Evolutionary conservation across 306 rosid genomes (phyloP).

Genomic region (Ceratonia siliqua): DNA sequence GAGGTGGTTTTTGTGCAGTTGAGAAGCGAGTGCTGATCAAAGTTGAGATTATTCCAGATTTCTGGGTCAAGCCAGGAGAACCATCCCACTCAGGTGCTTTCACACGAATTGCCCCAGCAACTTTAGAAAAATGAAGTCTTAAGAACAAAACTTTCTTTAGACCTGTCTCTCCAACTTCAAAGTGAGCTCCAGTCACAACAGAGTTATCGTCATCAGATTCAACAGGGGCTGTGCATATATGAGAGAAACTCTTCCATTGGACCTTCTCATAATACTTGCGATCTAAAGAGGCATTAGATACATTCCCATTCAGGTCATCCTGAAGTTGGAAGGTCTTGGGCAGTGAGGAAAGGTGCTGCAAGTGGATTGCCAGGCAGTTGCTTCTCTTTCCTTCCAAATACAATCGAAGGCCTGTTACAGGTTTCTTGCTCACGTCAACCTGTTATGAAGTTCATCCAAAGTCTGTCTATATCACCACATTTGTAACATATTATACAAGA

Average conservation of each 20-base stretch:
- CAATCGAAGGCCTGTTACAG: constrained; percentile 85
- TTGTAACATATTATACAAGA: neutral
- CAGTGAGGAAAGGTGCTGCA: constrained; percentile 84
- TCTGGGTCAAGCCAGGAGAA: constrained; percentile 71
- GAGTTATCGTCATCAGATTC: constrained; percentile 59
- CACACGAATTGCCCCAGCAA: constrained; percentile 40
- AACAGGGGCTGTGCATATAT: constrained; percentile 86
- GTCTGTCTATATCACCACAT: constrained; percentile 18
- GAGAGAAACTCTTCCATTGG: constrained; percentile 91
- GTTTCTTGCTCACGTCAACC: constrained; percentile 80
- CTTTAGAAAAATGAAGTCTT: constrained; percentile 64
- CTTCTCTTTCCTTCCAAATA: constrained; percentile 84
- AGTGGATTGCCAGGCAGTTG: constrained; percentile 80
- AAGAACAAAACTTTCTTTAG: constrained; percentile 69
- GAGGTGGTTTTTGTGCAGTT: constrained; percentile 60
- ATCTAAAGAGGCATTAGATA: constrained; percentile 42
- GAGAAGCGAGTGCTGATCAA: constrained; percentile 77
- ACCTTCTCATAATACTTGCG: constrained; percentile 80
- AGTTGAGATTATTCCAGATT: constrained; percentile 83
- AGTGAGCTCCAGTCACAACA: constrained; percentile 79
- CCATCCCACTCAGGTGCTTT: constrained; percentile 64
- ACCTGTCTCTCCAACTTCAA: constrained; percentile 71
- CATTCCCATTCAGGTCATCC: constrained; percentile 40
- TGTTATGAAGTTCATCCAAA: constrained; percentile 31
- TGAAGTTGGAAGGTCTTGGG: constrained; percentile 69